phyloP scores from a whole-genome alignment of 176 grass and related monocot species.

The Hyparrhenia diplandra region DNA sequence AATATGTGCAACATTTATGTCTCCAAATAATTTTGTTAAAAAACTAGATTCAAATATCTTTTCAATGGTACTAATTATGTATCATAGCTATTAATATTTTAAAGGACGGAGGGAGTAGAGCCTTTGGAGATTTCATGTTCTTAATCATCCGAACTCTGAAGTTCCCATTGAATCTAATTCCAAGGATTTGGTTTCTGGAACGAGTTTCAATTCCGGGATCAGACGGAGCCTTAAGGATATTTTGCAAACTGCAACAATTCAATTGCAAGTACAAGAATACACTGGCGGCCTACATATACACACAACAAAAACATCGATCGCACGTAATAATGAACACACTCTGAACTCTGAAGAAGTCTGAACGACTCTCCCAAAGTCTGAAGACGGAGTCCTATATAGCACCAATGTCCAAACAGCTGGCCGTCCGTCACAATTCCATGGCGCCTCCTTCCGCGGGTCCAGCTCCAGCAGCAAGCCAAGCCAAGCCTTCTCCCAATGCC shows the following conservation, averaged over 20 bases:
- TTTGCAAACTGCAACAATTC: not conserved
- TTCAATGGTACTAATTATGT: too few species aligned
- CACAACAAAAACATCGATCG: not conserved
- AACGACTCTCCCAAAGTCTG: not conserved
- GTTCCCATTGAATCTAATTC: not conserved
- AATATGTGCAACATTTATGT: too few species aligned
- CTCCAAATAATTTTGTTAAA: too few species aligned
- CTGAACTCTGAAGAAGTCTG: not conserved
- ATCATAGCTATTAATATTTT: too few species aligned
- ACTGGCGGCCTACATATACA: not conserved
- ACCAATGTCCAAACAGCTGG: too few species aligned
- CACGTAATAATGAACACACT: not conserved
- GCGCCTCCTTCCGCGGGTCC: not conserved
- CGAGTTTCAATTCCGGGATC: not conserved
- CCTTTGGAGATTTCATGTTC: too few species aligned
- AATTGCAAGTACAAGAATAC: not conserved
- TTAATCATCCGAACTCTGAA: too few species aligned
- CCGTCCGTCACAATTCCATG: not conserved
- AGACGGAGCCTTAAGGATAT: not conserved
- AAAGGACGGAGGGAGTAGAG: too few species aligned
- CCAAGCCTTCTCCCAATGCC: not conserved
- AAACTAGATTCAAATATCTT: too few species aligned
- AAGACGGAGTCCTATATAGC: not conserved
- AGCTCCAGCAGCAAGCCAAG: constrained; percentile 1
- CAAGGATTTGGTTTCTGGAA: not conserved